Evolutionary conservation across 2,329 filamentous ascomycete species (phyloP).

Genomic region (Neofusicoccum umdonicola): DNA sequence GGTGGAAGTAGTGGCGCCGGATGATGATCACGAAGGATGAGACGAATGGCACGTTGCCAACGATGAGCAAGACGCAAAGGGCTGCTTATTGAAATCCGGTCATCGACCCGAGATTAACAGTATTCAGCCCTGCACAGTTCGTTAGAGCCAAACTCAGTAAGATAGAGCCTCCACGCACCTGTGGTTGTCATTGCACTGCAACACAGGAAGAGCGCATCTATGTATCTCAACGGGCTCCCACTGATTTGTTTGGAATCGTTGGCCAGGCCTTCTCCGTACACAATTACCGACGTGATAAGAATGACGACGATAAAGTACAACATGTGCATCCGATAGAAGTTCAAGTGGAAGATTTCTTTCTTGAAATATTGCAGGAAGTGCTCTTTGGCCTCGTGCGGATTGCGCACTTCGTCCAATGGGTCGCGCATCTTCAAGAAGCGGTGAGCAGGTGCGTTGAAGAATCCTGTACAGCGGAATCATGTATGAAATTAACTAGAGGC

Average conservation of each 20-base stretch:
- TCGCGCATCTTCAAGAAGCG: background rate
- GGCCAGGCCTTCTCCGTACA: slow-evolving; percentile 30
- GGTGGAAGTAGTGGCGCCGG: slow-evolving; percentile 26
- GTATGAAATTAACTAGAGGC: too few species aligned
- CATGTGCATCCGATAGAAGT: slow-evolving; percentile 26
- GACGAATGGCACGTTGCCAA: slow-evolving; percentile 32
- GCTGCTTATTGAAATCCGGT: slow-evolving; percentile 30
- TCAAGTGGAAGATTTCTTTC: slow-evolving; percentile 16
- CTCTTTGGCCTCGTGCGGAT: slow-evolving; percentile 13
- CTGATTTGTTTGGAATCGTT: slow-evolving; percentile 22
- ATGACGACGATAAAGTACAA: slow-evolving; percentile 31
- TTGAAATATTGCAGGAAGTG: slow-evolving; percentile 14
- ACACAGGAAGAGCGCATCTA: slow-evolving; percentile 29
- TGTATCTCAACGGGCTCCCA: slow-evolving; percentile 24
- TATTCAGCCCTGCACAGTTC: slow-evolving; percentile 25
- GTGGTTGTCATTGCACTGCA: slow-evolving; percentile 34
- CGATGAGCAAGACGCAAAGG: slow-evolving; percentile 27
- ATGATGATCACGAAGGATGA: slow-evolving; percentile 30
- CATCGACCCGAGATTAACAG: slow-evolving; percentile 27
- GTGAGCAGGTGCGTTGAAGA: too few species aligned
- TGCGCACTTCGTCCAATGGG: background rate
- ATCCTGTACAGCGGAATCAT: too few species aligned
- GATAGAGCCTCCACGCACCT: slow-evolving; percentile 16
- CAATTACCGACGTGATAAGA: slow-evolving; percentile 26
- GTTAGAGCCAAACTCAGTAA: background rate